These are phyloP conservation scores for Capronia coronata DNA, from an alignment of 2,329 filamentous ascomycete species.

Conservation along the genomic window DNA sequence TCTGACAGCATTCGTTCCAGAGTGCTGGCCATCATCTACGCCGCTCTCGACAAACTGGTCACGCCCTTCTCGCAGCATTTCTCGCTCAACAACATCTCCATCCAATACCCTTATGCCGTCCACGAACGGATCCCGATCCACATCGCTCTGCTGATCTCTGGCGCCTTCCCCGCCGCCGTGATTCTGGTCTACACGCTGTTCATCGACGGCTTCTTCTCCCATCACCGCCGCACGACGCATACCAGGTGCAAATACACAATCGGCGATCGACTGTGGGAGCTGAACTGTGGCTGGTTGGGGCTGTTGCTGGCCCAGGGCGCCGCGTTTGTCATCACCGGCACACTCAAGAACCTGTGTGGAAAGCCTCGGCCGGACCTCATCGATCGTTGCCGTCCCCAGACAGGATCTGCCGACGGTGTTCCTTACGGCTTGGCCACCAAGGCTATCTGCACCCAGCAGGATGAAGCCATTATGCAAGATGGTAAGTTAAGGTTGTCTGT, in stretches of 20 bases:
- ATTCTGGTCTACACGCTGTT: constrained; percentile 53
- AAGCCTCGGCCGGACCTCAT: constrained; percentile 57
- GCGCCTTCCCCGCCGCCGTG: constrained; percentile 44
- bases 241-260: constrained; percentile 42
- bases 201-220: constrained; percentile 54
- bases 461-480: constrained; percentile 50
- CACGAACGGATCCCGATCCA: constrained; percentile 50
- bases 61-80: constrained; percentile 54
- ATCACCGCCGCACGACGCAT: constrained; percentile 37
- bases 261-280: constrained; percentile 55
- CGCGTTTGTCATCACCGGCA: constrained; percentile 53
- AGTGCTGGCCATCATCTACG: constrained; percentile 47
- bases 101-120: constrained; percentile 53
- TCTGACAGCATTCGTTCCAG: too few relatives aligned
- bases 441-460: constrained; percentile 47
- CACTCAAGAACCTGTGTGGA: constrained; percentile 53
- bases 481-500: constrained; percentile 33
- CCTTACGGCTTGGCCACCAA: constrained; percentile 42
- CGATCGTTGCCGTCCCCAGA: constrained; percentile 44
- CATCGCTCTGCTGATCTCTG: constrained; percentile 45
- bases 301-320: constrained; percentile 48
- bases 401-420: constrained; percentile 33
- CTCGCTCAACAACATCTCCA: constrained; percentile 49
- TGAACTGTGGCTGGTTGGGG: constrained; percentile 56
- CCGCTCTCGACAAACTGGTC: constrained; percentile 46